Evolutionary conservation across 2,329 filamentous ascomycete species (phyloP).

Genomic region (Colletotrichum sp.): DNA sequence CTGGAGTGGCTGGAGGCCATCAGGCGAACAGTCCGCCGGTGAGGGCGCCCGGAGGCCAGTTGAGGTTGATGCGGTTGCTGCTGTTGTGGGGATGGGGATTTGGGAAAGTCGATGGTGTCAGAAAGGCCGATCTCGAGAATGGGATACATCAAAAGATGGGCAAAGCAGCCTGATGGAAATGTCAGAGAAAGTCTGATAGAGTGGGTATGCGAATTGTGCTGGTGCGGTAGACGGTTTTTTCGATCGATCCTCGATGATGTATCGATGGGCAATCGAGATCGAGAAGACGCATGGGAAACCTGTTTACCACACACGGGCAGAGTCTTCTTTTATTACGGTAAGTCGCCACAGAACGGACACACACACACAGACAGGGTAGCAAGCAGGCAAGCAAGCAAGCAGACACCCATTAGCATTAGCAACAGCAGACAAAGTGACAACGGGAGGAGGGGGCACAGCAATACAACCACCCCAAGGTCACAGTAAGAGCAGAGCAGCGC

Average conservation of each 20-base stretch:
- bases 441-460: background rate
- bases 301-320: background rate
- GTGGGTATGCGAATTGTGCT: background rate
- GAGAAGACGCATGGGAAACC: background rate
- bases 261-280: background rate
- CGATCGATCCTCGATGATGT: background rate
- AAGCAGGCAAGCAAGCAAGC: too few species aligned
- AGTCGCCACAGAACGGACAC: background rate
- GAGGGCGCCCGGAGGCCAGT: background rate
- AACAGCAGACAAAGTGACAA: background rate
- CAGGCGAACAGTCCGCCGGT: background rate
- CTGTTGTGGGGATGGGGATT: background rate
- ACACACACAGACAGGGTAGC: too few species aligned
- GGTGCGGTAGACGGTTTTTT: background rate
- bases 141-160: background rate
- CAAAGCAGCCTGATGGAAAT: background rate
- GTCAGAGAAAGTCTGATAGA: background rate
- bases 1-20: background rate
- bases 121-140: background rate
- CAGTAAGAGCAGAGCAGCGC: too few species aligned
- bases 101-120: background rate
- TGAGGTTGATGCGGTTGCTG: background rate
- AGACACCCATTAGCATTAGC: too few species aligned
- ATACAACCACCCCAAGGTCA: background rate
- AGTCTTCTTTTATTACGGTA: background rate